Conservation (phyloP, 148 eudicot species). For the Nepenthes mirabilis region DNA sequence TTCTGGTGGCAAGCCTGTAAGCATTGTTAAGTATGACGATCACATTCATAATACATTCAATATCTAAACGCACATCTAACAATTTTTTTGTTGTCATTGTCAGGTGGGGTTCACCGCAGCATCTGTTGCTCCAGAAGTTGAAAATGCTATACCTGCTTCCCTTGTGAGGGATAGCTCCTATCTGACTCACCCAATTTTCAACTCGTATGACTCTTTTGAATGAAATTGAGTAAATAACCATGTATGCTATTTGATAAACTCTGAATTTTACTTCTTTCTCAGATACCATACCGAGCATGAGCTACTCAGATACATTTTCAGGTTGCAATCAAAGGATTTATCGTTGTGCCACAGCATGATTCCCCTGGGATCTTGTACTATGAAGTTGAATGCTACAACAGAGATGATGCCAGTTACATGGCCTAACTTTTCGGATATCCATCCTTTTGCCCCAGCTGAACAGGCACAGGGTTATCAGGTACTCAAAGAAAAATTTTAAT, state of each 20-base stretch:
- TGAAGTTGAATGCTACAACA: constrained; percentile 97
- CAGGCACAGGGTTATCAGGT: constrained; percentile 95
- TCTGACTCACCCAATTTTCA: constrained; percentile 75
- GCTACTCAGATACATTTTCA: constrained; percentile 76
- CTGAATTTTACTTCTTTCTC: neutral
- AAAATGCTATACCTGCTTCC: constrained; percentile 57
- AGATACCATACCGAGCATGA: constrained; percentile 97
- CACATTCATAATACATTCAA: neutral
- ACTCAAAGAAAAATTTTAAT: neutral
- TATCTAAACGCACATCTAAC: neutral
- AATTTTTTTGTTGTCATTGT: neutral
- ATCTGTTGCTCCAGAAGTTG: constrained; percentile 74
- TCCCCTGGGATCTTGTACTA: constrained; percentile 95
- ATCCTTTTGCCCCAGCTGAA: constrained; percentile 87
- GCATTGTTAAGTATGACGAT: constrained; percentile 10
- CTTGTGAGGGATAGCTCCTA: constrained; percentile 75
- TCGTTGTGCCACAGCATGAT: constrained; percentile 99
- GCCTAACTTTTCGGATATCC: constrained; percentile 70
- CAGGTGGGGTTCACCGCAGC: constrained; percentile 86
- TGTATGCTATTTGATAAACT: neutral
- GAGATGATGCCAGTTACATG: constrained; percentile 99
- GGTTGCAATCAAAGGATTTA: constrained; percentile 75
- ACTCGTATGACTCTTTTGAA: constrained; percentile 49
- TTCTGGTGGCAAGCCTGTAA: constrained; percentile 68
- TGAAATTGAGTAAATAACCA: constrained; percentile 3